Evolutionary conservation across 2,329 filamentous ascomycete species (phyloP), one percentile per base, ranked within the genome.

Genomic region (Pseudocercospora cruenta): DNA sequence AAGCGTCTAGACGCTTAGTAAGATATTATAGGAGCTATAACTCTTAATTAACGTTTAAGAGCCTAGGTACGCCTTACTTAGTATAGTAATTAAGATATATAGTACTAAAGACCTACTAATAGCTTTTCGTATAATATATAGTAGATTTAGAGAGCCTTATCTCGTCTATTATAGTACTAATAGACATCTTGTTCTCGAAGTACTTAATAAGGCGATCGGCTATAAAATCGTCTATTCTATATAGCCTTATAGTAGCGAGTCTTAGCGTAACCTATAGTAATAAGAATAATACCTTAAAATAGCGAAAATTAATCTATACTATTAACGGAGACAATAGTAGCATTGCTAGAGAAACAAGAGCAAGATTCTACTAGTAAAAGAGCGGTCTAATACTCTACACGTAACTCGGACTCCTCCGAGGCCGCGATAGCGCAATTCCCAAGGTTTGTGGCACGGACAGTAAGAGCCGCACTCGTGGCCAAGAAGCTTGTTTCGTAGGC

Each of bases 391-490:
- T 39, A 2, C 36, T 39, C 36, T 39, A 39, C 4, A 39, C 36
- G 36, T 39, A n/a, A 39, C 36, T 39, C 14, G 14, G 36, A n/a
- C 2, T 39, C 4, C 36, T 39, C 4, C 2, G 36, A 39, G n/a
- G 36, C 36, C 4, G 4, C 36, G 36, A 39, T 39, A 16, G 36
- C 36, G 36, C 36, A 4, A 39, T 39, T 39, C 36, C 36, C 7
- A 39, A 39, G 45, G 36, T 39, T 39, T 39, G n/a, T n/a, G n/a
- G n/a, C n/a, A n/a, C n/a, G n/a, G n/a, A n/a, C n/a, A n/a, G n/a
- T n/a, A n/a, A 54, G 45, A 54, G 36, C 36, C 49, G 49, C 49
- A 53, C 45, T 47, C n/a, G n/a, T 47, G 45, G 45, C 45, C 45
- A 26, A 53, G 22, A 16, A 53, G 22, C 21, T 53, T 26, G n/a